phyloP scores from a whole-genome alignment of 2,329 filamentous ascomycete species.

The Colletotrichum coccodes region DNA sequence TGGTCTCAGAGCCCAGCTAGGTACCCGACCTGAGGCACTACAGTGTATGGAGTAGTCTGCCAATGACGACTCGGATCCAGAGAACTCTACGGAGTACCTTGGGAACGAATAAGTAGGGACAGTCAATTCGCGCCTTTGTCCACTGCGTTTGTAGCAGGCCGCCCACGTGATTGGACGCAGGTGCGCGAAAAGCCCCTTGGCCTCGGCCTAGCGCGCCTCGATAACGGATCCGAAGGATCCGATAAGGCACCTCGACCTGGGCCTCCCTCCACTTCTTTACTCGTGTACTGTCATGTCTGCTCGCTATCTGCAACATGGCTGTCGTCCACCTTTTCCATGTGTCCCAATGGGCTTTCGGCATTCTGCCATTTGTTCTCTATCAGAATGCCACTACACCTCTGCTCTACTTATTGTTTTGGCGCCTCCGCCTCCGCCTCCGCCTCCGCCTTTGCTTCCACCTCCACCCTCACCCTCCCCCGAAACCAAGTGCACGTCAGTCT shows the following conservation, averaged over 20 bases:
- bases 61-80: background rate
- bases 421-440: background rate
- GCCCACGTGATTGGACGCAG: conserved; percentile 18
- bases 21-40: background rate
- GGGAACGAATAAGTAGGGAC: too few species aligned
- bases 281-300: background rate
- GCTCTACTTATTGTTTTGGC: background rate
- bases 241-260: background rate
- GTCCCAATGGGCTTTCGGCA: background rate
- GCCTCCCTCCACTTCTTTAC: background rate
- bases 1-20: background rate
- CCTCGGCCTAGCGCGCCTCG: conserved; percentile 13
- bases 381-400: background rate
- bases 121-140: too few species aligned
- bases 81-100: too few species aligned
- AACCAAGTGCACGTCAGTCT: conserved; percentile 13
- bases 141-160: background rate
- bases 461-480: background rate
- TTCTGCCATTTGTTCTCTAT: background rate
- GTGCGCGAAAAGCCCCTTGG: conserved; percentile 17
- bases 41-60: background rate
- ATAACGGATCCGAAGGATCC: conserved; percentile 16
- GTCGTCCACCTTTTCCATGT: background rate
- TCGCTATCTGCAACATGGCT: too few species aligned
- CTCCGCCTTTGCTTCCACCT: background rate